Evolutionary conservation across 768 basidiomycete species (phyloP), one percentile per base, ranked within the genome.

Genomic region (Hemileccinum rubropunctum): DNA sequence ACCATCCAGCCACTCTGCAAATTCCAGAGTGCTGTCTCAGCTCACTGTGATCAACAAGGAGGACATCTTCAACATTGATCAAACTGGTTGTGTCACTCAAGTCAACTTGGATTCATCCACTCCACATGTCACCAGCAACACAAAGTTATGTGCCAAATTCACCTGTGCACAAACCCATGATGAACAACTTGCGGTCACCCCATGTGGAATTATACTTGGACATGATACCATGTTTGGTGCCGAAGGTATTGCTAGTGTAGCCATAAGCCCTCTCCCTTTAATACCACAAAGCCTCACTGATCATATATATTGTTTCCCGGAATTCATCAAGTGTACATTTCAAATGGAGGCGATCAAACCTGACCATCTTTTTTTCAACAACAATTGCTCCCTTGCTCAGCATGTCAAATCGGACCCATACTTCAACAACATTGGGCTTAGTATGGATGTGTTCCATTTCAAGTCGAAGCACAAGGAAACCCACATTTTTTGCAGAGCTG

Each of bases 391-490:
- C 0, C 56, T 57, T 2, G 30, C 49, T 7, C 42, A 47, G 10
- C 42, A 50, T 3, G 46, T 48, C 23, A 47, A 47, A 1, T 7
- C 0, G 0, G 43, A 51, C 15, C 42, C 17, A 0, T 58, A 56
- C 28, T 62, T 64, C 23, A 3, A 44, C 11, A 17, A 47, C 10
- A 54, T 68, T 12, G 59, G 64, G 1, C 55, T 72, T 2, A 52
- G 53, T 1, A 67, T 75, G 0, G 69, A 75, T 32, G 66, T 71
- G 0, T 75, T 73, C 28, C 74, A 75, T 33, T 70, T 63, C 58
- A 63, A 64, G 14, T 58, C 55, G 15, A 74, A 74, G 48, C 73
- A 74, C 57, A 66, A 60, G 10, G 52, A 63, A 27, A 52, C 36
- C 0, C 60, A 69, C 27, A 46, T 15, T 0, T 62, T 51, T 14